Percentiles rank a stretch among this genome's conserved stretches.
Evolutionary conservation across 2,329 filamentous ascomycete genomes (phyloP).

Genomic region (Ceratocystis eucalypticola): DNA sequence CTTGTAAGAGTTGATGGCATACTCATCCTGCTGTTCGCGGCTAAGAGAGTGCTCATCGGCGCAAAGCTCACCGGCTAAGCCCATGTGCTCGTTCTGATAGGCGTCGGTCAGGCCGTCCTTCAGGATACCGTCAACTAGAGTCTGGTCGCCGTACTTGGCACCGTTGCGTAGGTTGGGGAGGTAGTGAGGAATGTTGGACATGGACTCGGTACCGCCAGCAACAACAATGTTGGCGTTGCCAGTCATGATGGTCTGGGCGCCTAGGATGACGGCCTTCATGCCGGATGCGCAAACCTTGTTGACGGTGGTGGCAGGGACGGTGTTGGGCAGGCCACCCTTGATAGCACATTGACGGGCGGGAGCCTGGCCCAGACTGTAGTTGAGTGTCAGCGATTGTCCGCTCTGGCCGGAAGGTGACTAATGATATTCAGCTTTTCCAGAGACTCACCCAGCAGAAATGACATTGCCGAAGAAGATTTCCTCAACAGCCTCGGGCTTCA

Average conservation of each 20-base stretch:
- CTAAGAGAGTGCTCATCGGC: slow-evolving; percentile 67
- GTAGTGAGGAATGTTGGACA: slow-evolving; percentile 97
- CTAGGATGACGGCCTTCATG: slow-evolving; percentile 87
- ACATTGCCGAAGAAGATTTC: slow-evolving; percentile 99
- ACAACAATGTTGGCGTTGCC: slow-evolving; percentile 88
- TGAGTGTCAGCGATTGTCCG: slow-evolving; percentile 14
- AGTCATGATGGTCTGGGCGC: slow-evolving; percentile 93
- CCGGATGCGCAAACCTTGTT: slow-evolving; percentile 99
- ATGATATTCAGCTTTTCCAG: neutral
- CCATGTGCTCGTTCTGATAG: slow-evolving; percentile 96
- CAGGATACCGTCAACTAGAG: slow-evolving; percentile 76
- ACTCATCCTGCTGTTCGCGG: slow-evolving; percentile 82
- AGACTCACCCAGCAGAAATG: slow-evolving; percentile 72
- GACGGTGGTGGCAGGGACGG: slow-evolving; percentile 75
- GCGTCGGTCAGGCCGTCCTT: slow-evolving; percentile 92
- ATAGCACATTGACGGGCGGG: slow-evolving; percentile 90
- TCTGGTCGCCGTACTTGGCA: slow-evolving; percentile 87
- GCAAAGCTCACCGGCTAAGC: slow-evolving; percentile 82
- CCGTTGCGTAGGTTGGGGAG: slow-evolving; percentile 74
- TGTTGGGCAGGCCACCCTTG: slow-evolving; percentile 68
- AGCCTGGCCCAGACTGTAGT: slow-evolving; percentile 73
- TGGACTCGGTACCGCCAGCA: slow-evolving; percentile 90
- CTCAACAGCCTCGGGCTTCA: slow-evolving; percentile 81
- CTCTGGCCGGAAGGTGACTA: slow-evolving; percentile 18
- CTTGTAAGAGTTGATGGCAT: slow-evolving; percentile 90